A percentile compares a stretch with the other conserved stretches of the same genome.
These are phyloP conservation scores for Fomes fomentarius DNA, from an alignment of 1,284 basidiomycete species.

Conservation along the genomic window DNA sequence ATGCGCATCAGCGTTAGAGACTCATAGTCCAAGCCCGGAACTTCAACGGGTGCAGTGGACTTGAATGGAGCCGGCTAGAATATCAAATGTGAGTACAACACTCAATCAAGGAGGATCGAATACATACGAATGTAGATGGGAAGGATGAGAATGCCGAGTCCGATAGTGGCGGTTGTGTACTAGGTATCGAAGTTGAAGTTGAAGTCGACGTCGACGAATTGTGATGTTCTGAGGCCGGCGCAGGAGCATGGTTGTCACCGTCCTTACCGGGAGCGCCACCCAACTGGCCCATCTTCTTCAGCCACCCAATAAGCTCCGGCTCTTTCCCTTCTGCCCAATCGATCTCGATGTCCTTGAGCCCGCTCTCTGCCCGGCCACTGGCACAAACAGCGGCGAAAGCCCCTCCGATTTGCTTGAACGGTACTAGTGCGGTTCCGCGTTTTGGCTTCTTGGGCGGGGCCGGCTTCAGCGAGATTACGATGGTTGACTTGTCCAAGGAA, in stretches of 20 bases:
- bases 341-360: slow-evolving; percentile 48
- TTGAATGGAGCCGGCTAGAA: too few relatives aligned
- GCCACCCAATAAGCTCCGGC: slow-evolving; percentile 75
- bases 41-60: slow-evolving; percentile 26
- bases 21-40: slow-evolving; percentile 71
- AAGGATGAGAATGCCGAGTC: slow-evolving; percentile 40
- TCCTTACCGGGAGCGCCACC: slow-evolving; percentile 30
- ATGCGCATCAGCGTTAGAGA: slow-evolving; percentile 81
- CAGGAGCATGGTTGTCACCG: background rate
- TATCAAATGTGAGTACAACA: too few relatives aligned
- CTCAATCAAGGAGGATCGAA: too few relatives aligned
- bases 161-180: slow-evolving; percentile 3
- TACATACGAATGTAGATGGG: slow-evolving; percentile 59
- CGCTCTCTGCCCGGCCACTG: slow-evolving; percentile 49
- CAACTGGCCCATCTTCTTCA: slow-evolving; percentile 71
- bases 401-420: slow-evolving; percentile 72
- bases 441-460: slow-evolving; percentile 60
- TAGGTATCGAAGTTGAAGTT: slow-evolving; percentile 2
- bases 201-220: background rate
- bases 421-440: slow-evolving; percentile 68
- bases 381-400: slow-evolving; percentile 75
- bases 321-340: slow-evolving; percentile 63
- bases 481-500: slow-evolving; percentile 57
- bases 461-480: slow-evolving; percentile 67
- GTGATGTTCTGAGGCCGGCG: background rate